Base-by-base conservation (phyloP, 2,329 filamentous ascomycete species). In the Fusarium duplospermum region DNA sequence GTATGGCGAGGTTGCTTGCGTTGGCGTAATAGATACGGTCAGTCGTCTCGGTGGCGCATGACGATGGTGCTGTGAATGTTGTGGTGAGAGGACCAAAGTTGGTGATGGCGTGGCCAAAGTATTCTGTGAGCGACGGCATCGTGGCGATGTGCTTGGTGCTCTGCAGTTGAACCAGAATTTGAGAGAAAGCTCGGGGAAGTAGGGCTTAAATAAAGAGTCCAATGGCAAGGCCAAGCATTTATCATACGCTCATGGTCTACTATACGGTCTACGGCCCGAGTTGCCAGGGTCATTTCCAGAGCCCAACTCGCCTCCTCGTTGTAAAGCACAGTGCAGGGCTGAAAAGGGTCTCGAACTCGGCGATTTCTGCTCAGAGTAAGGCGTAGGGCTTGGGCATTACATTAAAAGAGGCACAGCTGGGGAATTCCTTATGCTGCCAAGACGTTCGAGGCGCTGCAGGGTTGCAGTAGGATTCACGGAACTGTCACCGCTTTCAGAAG, bases 81-180 rank as follows among this genome's bases (percentile, higher is more conserved):
- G 80, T 79, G 31, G 79, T 81, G 14, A 82, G 63, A 4, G 78
- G 80, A 7, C 80, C 79, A 24, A 81, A 24, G 60, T 82, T 82
- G 62, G 74, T 77, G 62, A 81, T 62, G 18, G 70, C 60, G 3
- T 62, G 59, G 1, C 74, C 76, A 38, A 76, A 77, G 45, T 67
- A 71, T 27, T 75, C 56, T 9, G 77, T 81, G 2, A 65, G 57
- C 9, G 75, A 70, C 2, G 79, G 77, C 79, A 81, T 81, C 0
- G 31, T 76, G 67, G 10, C 7, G 5, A 11, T 27, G 54, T 11
- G 35, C 18, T 29, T 24, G 10, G 22, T 18, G 18, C 40, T 20
- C 16, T n/a, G 20, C 5, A 13, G 35, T 18, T 27, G 54, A n/a
- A 1, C 8, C 8, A 22, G 7, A 22, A n/a, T 18, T 27, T 36